Conservation (phyloP, 257 asterid species). For the Gentiana straminea region DNA sequence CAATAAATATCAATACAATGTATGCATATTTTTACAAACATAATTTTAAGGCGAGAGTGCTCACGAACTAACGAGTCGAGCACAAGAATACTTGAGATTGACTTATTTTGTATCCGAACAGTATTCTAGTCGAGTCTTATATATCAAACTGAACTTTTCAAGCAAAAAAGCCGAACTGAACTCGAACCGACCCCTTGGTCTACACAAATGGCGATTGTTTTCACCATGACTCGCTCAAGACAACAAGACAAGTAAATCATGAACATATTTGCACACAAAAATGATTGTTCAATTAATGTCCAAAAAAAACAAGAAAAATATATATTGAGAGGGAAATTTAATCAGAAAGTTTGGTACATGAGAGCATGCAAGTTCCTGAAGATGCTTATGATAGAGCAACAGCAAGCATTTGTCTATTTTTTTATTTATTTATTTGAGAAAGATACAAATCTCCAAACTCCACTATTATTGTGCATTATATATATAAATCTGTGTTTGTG, state of each 20-base stretch:
- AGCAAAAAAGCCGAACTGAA: too few relatives aligned
- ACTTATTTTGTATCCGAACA: too few relatives aligned
- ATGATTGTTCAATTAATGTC: neutral
- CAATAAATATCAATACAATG: too few relatives aligned
- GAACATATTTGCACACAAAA: too few relatives aligned
- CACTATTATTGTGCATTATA: neutral
- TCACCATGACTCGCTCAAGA: neutral
- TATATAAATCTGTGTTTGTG: slow-evolving; percentile 8
- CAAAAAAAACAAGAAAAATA: too few relatives aligned
- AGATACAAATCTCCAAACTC: slow-evolving; percentile 25
- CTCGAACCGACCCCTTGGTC: too few relatives aligned
- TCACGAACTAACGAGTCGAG: too few relatives aligned
- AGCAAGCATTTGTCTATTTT: neutral
- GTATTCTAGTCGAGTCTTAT: too few relatives aligned
- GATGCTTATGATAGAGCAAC: slow-evolving; percentile 17
- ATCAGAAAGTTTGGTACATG: slow-evolving; percentile 27
- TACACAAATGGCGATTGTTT: neutral
- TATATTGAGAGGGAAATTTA: slow-evolving; percentile 19
- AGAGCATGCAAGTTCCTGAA: slow-evolving; percentile 9
- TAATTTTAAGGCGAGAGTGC: too few relatives aligned
- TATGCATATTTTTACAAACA: too few relatives aligned
- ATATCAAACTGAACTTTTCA: too few relatives aligned
- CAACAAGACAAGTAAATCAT: neutral
- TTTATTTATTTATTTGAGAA: slow-evolving; percentile 2
- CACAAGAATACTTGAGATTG: too few relatives aligned